phyloP scores from a whole-genome alignment of 352 stramenopile genomes.

The Globisporangium cederbergense region DNA sequence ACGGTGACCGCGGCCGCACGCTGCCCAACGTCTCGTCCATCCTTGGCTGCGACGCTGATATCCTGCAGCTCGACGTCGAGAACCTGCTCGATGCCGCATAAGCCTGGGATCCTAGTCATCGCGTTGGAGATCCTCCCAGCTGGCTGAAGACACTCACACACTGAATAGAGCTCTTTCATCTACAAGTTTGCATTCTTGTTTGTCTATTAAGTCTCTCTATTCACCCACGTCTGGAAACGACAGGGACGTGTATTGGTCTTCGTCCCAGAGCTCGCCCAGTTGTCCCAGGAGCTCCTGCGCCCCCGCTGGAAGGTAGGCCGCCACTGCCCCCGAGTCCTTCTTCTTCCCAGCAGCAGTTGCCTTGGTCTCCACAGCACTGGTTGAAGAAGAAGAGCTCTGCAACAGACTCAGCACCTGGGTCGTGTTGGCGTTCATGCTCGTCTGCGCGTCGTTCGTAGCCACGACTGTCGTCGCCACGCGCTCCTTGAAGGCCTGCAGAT shows the following conservation, averaged over 20 bases:
- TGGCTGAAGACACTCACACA: not conserved
- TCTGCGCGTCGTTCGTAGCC: conserved; percentile 38
- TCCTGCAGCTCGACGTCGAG: conserved; percentile 97
- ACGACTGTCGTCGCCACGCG: conserved; percentile 67
- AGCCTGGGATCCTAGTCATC: not conserved
- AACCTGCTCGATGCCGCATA: conserved; percentile 74
- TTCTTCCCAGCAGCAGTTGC: conserved; percentile 19
- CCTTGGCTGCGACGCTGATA: conserved; percentile 91
- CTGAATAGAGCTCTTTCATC: not conserved
- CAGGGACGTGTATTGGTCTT: conserved; percentile 76
- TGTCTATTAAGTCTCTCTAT: not conserved
- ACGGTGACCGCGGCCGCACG: conserved; percentile 98
- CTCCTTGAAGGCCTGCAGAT: conserved; percentile 78
- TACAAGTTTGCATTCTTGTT: not conserved
- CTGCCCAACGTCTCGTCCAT: conserved; percentile 92
- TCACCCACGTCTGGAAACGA: conserved; percentile 39
- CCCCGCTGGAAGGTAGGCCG: conserved; percentile 16
- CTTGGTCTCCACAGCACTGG: conserved; percentile 27
- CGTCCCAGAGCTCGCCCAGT: conserved; percentile 78
- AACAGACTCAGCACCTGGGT: conserved; percentile 60
- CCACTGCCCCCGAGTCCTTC: conserved; percentile 1
- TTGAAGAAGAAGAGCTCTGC: conserved; percentile 40
- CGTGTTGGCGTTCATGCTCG: conserved; percentile 64
- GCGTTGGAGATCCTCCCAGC: not conserved
- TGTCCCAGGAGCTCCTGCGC: conserved; percentile 54